Evolutionary conservation across 192 early-diverging fungal genomes (phyloP), one percentile per base, ranked within the genome.

Genomic region (Coemansia guatemalensis): DNA sequence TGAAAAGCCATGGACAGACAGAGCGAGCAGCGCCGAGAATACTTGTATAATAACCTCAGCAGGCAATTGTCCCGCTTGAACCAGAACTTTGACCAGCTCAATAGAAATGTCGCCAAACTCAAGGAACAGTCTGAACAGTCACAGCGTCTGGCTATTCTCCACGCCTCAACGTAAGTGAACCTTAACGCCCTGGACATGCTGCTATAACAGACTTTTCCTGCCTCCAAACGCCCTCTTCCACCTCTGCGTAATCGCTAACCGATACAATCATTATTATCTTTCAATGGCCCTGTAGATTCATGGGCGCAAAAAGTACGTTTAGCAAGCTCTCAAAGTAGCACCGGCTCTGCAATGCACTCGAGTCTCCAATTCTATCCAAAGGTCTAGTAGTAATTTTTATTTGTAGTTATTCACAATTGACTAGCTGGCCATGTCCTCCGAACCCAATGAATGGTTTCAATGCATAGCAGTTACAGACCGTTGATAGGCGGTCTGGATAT

Each of bases 221-320:
- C 29, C 6, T 6, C 29, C 29, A 4, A 30, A 30, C 29, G 29
- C 29, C 6, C 29, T 30, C 29, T 6, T 30, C 29, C 29, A 6
- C 6, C 29, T 30, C 9, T 39, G 35, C 35, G 11, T 39, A 39
- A 12, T 39, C 11, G 4, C 35, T 39, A 39, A 39, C 35, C 9
- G 9, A 8, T 39, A 8, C 11, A 4, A 32, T 9, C 5, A 1
- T 52, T 60, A 12, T 29, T 44, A 4, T 25, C 11, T 14, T 18
- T 3, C n/a, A 1, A 1, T n/a, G 18, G 20, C 0, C 25, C 26
- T 69, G 33, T 69, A 70, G 68, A 55, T 80, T 80, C 65, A 80
- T 80, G 56, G 77, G 71, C 41, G 67, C 77, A 26, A 74, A 80
- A 50, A 53, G 58, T n/a, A 68, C 74, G 20, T 73, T 79, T 41